Base-by-base conservation (phyloP, 2,329 filamentous ascomycete species). In the Fusarium vanettenii region DNA sequence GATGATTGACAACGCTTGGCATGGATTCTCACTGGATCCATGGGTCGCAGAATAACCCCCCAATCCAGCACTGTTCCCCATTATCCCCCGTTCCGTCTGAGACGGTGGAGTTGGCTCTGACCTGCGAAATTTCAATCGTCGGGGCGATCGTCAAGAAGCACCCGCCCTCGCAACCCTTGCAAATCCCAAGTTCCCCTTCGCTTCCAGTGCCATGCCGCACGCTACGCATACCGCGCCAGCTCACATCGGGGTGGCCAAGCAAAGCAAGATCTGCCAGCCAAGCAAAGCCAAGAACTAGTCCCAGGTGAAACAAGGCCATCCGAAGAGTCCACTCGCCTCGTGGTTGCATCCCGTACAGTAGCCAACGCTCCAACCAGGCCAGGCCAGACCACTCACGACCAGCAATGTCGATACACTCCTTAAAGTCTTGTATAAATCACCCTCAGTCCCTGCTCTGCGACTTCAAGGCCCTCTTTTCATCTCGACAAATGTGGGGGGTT, bases 41-140 rank as follows among this genome's bases (percentile, higher is more conserved):
- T 64, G 59, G 64, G 48, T 64, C 52, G 39, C 55, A 73, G 48
- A 37, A 50, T 11, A 27, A 10, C 16, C 41, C 41, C 57, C 39
- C 27, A 29, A 60, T 60, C 41, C 57, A 43, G 29, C 31, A 25
- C 33, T 27, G 39, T 63, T 50, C 27, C 14, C 41, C 37, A 14
- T 22, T 10, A 22, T 41, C 37, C 37, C 35, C 20, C 29, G 52
- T 60, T 31, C 35, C 13, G 57, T 39, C 55, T 66, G 62, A 70
- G 71, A 70, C 68, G 66, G 35, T 57, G 67, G 60, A 33, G 39
- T 57, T 18, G 16, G 41, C 59, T 60, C 62, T 70, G 60, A 56
- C 56, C 25, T 64, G 61, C 37, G 69, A 79, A 78, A 80, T 80
- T 80, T 80, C 73, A 78, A 80, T 80, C 77, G 77, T 69, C 79